Conservation (phyloP, 352 stramenopile genomes). For the Saprolegnia parasitica region DNA sequence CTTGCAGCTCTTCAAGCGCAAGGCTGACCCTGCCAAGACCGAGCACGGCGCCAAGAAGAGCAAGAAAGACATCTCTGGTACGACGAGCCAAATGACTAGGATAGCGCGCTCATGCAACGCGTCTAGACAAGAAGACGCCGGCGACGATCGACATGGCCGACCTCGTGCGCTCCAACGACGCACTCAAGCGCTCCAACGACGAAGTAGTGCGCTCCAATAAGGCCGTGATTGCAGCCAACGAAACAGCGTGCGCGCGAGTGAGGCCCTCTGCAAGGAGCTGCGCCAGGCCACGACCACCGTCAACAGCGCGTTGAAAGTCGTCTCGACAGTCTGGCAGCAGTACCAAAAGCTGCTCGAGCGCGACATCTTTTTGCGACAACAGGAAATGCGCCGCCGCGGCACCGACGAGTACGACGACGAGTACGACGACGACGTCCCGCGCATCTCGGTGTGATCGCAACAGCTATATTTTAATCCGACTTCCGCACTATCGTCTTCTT, state of each 20-base stretch:
- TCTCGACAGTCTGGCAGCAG: conserved; percentile 3
- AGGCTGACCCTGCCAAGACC: neutral
- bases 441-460: neutral
- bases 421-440: neutral
- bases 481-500: neutral
- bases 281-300: neutral
- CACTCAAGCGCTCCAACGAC: neutral
- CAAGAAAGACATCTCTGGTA: neutral
- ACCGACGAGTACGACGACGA: neutral
- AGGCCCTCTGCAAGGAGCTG: neutral
- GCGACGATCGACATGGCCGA: neutral
- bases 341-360: neutral
- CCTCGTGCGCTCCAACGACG: neutral
- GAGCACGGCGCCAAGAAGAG: neutral
- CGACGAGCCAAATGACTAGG: neutral
- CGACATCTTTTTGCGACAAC: neutral
- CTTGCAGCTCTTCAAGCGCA: neutral
- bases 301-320: neutral
- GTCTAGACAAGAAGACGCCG: neutral
- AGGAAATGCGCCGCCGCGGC: neutral
- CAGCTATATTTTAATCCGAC: neutral
- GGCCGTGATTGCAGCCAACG: neutral
- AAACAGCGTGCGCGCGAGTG: neutral
- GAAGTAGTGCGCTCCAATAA: conserved; percentile 1
- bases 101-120: neutral